Evolutionary conservation across 768 basidiomycete species (phyloP).

Genomic region (Pulveroboletus sp.): DNA sequence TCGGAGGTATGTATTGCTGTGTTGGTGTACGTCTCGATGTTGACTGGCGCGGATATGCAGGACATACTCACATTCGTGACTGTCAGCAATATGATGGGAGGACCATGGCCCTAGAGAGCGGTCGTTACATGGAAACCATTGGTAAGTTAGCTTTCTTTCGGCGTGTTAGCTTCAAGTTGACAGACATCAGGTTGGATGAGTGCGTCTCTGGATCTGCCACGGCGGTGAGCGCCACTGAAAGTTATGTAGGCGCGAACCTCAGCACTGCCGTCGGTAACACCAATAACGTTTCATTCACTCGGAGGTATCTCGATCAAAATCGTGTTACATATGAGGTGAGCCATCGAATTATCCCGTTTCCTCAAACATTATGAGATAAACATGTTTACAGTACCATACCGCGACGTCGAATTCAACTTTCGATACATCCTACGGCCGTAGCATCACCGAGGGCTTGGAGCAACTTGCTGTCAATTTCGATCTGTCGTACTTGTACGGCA

Average conservation of each 20-base stretch:
- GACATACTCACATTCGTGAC: constrained; percentile 44
- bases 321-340: constrained; percentile 68
- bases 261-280: constrained; percentile 34
- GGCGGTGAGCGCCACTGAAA: not conserved
- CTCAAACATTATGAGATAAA: not conserved
- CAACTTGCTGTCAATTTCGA: constrained; percentile 57
- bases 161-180: not conserved
- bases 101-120: constrained; percentile 62
- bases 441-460: constrained; percentile 55
- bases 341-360: not conserved
- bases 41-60: constrained; percentile 24
- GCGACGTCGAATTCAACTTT: constrained; percentile 47
- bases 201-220: constrained; percentile 26
- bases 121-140: constrained; percentile 93
- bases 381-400: constrained; percentile 60
- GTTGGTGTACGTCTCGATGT: not conserved
- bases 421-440: constrained; percentile 53
- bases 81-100: constrained; percentile 24
- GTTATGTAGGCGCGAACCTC: constrained; percentile 45
- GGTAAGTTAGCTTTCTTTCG: constrained; percentile 40
- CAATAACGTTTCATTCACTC: constrained; percentile 56
- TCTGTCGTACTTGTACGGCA: constrained; percentile 62
- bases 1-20: constrained; percentile 52
- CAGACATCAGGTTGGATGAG: constrained; percentile 55
- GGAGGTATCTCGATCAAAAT: constrained; percentile 80